Percentiles rank a stretch among this genome's conserved stretches.
These are phyloP conservation scores for Aspergillus saccharolyticus DNA, from an alignment of 495 filamentous ascomycete genomes.

Conservation along the genomic window DNA sequence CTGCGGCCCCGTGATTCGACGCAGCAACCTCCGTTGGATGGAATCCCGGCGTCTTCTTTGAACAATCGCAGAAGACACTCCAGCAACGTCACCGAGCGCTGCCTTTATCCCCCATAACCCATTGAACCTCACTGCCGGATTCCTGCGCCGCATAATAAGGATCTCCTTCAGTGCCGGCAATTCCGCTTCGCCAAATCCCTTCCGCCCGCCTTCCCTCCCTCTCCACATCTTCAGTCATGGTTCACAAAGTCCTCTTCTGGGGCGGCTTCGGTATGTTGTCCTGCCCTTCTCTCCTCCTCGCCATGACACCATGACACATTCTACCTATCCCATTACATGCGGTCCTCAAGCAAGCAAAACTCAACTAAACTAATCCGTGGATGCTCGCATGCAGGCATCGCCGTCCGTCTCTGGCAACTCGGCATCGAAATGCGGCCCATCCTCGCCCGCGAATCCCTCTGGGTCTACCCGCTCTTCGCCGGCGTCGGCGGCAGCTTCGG, in stretches of 20 bases:
- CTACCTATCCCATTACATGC: too few species aligned
- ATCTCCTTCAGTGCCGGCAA: too few species aligned
- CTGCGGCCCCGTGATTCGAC: constrained; percentile 40
- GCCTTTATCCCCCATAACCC: neutral
- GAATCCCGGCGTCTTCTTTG: constrained; percentile 26
- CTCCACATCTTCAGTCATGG: constrained; percentile 34
- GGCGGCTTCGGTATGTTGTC: constrained; percentile 77
- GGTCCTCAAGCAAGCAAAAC: too few species aligned
- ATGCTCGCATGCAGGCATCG: constrained; percentile 57
- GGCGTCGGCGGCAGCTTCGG: constrained; percentile 84
- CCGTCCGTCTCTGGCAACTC: constrained; percentile 89
- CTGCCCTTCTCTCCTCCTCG: neutral
- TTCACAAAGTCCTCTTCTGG: constrained; percentile 92
- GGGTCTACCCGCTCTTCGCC: constrained; percentile 89
- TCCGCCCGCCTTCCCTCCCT: constrained; percentile 4
- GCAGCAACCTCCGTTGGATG: neutral
- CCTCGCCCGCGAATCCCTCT: constrained; percentile 69
- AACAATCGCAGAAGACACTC: constrained; percentile 4
- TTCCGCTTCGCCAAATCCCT: neutral
- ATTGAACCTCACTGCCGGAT: neutral
- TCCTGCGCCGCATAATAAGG: too few species aligned
- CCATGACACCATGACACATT: too few species aligned
- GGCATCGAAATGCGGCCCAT: constrained; percentile 97
- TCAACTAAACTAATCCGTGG: too few species aligned
- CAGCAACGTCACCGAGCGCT: neutral